Percentiles rank a stretch among this genome's conserved stretches.
phyloP scores from a whole-genome alignment of 495 filamentous ascomycete species.

The Podospora sp. region DNA sequence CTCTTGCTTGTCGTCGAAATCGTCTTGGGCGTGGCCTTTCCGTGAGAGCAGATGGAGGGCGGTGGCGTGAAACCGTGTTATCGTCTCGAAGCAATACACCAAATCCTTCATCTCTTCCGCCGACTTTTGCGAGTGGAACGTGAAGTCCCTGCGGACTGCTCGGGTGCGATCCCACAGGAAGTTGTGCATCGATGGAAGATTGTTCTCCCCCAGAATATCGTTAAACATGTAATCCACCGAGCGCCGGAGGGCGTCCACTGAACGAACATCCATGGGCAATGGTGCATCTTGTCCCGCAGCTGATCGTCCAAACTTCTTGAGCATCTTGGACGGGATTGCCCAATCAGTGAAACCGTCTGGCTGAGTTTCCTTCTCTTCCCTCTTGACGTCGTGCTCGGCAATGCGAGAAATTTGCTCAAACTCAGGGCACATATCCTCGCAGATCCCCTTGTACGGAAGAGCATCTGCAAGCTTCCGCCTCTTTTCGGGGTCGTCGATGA shows the following conservation, averaged over 20 bases:
- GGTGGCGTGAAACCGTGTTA: conserved; percentile 88
- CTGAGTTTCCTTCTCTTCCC: conserved; percentile 49
- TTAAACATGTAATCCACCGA: conserved; percentile 84
- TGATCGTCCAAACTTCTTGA: conserved; percentile 88
- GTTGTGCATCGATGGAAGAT: conserved; percentile 71
- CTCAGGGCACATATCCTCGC: conserved; percentile 91
- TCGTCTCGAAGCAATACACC: conserved; percentile 83
- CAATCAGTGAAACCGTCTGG: conserved; percentile 43
- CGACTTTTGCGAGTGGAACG: conserved; percentile 72
- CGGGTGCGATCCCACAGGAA: conserved; percentile 95
- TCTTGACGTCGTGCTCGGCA: conserved; percentile 60
- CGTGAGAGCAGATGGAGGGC: conserved; percentile 81
- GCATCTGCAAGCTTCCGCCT: conserved; percentile 78
- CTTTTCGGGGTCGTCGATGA: conserved; percentile 88
- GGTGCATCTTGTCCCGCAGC: conserved; percentile 91
- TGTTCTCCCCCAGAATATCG: conserved; percentile 66
- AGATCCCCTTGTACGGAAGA: conserved; percentile 85
- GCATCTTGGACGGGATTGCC: conserved; percentile 47
- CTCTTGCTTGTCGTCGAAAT: conserved; percentile 88
- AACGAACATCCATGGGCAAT: conserved; percentile 88
- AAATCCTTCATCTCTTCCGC: conserved; percentile 63
- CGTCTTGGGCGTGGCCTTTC: conserved; percentile 61
- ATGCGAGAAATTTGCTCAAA: conserved; percentile 84
- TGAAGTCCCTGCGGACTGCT: conserved; percentile 91
- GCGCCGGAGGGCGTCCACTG: conserved; percentile 69